phyloP scores from a whole-genome alignment of 2,329 filamentous ascomycete species.

The Colletotrichum somersetense region DNA sequence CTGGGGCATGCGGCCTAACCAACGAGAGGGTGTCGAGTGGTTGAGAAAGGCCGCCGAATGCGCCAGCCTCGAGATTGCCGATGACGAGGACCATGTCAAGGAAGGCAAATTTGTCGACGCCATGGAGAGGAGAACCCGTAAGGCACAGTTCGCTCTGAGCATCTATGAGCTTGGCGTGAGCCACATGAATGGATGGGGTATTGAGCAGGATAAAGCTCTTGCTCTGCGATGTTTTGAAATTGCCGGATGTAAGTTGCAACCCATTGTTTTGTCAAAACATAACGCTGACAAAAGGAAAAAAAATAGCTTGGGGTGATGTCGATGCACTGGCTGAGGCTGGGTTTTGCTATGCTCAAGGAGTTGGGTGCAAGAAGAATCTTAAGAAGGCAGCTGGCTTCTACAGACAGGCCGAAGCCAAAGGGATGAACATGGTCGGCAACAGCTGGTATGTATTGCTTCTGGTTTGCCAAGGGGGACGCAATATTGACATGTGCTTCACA shows the following conservation, averaged over 20 bases:
- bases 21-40: conserved; percentile 91
- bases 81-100: conserved; percentile 78
- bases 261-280: neutral
- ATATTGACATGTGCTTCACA: conserved; percentile 53
- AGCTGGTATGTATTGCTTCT: conserved; percentile 80
- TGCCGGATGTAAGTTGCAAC: conserved; percentile 78
- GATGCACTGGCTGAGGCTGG: conserved; percentile 95
- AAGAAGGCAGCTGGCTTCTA: conserved; percentile 95
- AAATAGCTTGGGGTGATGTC: conserved; percentile 86
- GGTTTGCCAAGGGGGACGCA: conserved; percentile 1
- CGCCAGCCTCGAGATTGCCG: conserved; percentile 84
- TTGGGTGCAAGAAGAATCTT: conserved; percentile 95
- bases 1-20: conserved; percentile 97
- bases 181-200: conserved; percentile 98
- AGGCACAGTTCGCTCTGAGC: conserved; percentile 93
- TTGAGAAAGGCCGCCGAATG: conserved; percentile 90
- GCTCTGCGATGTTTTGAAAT: conserved; percentile 96
- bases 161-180: conserved; percentile 97
- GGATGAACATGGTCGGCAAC: conserved; percentile 97
- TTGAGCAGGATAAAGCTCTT: conserved; percentile 89
- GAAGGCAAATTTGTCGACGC: conserved; percentile 74
- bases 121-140: conserved; percentile 82
- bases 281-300: neutral
- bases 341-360: conserved; percentile 93
- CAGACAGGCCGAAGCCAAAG: conserved; percentile 89